Evolutionary conservation across 768 basidiomycete species (phyloP).

Genomic region (Naganishia vishniacii): DNA sequence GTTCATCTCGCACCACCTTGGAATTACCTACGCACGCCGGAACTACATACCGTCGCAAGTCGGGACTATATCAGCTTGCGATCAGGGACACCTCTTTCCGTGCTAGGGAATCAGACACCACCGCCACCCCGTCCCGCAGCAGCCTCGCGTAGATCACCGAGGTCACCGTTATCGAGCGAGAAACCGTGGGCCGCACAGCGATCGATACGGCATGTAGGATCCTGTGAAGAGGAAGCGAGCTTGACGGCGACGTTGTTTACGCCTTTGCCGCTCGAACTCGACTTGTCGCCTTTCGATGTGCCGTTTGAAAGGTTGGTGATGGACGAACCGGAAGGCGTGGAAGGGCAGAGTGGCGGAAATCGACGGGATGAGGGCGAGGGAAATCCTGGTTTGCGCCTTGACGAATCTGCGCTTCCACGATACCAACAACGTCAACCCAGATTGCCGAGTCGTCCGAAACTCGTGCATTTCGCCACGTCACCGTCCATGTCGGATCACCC

Average conservation of each 20-base stretch:
- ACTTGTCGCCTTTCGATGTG: slow-evolving; percentile 1
- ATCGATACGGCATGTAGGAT: background rate
- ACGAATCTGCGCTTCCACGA: too few species aligned
- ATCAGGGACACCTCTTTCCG: background rate
- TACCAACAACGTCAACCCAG: background rate
- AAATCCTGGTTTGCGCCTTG: too few species aligned
- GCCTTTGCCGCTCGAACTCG: slow-evolving; percentile 9
- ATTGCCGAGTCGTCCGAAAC: slow-evolving; percentile 8
- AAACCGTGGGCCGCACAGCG: background rate
- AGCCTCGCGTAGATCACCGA: background rate
- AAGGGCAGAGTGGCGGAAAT: too few species aligned
- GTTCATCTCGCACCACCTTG: too few species aligned
- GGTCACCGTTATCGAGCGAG: background rate
- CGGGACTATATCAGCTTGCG: slow-evolving; percentile 6
- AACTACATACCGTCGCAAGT: background rate
- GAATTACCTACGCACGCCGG: too few species aligned
- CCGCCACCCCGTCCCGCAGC: background rate
- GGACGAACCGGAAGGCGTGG: background rate
- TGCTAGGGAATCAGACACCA: background rate
- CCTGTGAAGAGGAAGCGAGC: background rate
- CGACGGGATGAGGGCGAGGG: too few species aligned
- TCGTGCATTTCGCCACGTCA: slow-evolving; percentile 13
- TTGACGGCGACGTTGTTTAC: background rate
- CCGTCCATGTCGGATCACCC: background rate
- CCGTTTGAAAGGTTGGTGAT: background rate